Conservation (phyloP, 495 filamentous ascomycete species). For the Penicillium paradoxum region DNA sequence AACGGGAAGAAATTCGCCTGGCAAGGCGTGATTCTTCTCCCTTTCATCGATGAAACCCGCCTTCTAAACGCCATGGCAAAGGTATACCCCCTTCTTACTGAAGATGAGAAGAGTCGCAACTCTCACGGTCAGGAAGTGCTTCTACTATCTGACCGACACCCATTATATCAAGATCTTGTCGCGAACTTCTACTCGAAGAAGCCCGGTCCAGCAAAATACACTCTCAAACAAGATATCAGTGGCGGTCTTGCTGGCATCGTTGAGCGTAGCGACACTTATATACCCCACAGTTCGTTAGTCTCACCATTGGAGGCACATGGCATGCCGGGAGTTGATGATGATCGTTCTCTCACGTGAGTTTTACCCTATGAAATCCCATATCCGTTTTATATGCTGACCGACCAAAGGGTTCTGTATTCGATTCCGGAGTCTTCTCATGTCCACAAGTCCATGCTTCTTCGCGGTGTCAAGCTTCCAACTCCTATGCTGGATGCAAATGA, state of each 20-base stretch:
- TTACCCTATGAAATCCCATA: background rate
- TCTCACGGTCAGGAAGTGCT: slow-evolving; percentile 74
- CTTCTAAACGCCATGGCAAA: slow-evolving; percentile 77
- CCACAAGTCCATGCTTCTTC: slow-evolving; percentile 93
- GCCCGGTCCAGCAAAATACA: slow-evolving; percentile 57
- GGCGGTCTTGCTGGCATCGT: slow-evolving; percentile 76
- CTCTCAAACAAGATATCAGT: slow-evolving; percentile 66
- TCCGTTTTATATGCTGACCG: slow-evolving; percentile 31
- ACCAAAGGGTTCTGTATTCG: slow-evolving; percentile 71
- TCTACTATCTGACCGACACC: slow-evolving; percentile 74
- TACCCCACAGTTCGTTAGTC: slow-evolving; percentile 65
- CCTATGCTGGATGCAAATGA: slow-evolving; percentile 70
- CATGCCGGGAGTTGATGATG: slow-evolving; percentile 74
- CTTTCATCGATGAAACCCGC: slow-evolving; percentile 91
- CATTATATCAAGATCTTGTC: slow-evolving; percentile 75
- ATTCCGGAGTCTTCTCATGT: slow-evolving; percentile 64
- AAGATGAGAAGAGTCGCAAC: slow-evolving; percentile 77
- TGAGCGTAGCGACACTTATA: slow-evolving; percentile 71
- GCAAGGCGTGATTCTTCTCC: slow-evolving; percentile 91
- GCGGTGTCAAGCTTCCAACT: slow-evolving; percentile 66
- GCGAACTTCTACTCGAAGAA: slow-evolving; percentile 88
- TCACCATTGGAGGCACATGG: slow-evolving; percentile 58
- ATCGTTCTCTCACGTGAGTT: slow-evolving; percentile 74
- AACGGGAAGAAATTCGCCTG: slow-evolving; percentile 99
- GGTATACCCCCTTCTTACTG: slow-evolving; percentile 71